Evolutionary conservation across 768 basidiomycete genomes (phyloP), one percentile per base, ranked within the genome.

Genomic region (Lepiota subincarnata): DNA sequence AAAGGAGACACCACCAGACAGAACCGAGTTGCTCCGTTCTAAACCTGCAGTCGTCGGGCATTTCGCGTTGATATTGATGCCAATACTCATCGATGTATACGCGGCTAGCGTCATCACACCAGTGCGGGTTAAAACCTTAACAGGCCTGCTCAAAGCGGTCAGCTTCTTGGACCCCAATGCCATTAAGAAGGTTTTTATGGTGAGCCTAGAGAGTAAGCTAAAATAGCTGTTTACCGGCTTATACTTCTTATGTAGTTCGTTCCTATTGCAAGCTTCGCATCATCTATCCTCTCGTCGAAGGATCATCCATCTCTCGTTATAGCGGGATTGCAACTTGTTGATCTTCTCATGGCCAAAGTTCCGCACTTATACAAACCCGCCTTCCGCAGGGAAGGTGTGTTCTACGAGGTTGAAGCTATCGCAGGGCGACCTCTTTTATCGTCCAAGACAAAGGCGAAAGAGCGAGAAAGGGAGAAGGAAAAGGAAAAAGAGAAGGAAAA

Each of bases 21-120:
- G 95, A 45, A 82, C 87, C 13, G 86, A 92, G 40, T 66, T 97
- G 42, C 69, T 95, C 40, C 83, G 87, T 50, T 83, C 81, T 3
- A 84, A 87, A 56, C 80, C 87, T 19, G 76, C 73, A n/a, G 82
- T 92, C 22, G 87, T 95, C 45, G 83, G 81, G 16, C 81, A 84
- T 13, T 98, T 94, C 69, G 90, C 95, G 81, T 82, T 83, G 43
- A 74, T 96, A 31, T 83, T 93, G 62, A 86, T 98, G 0, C 97
- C 97, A 0, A 92, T 97, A 51, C 79, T 99, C 51, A 86, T 98
- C 55, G 97, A 98, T 62, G 95, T 99, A n/a, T 98, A 98, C 69
- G 89, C 95, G n/a, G 96, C 97, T 26, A 97, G 92, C 66, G 95
- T 98, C 22, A 84, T 87, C 45, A 82, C 86, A 0, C 84, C 90